Base-by-base conservation (phyloP, 768 basidiomycete genomes). In the Trametes villosa region DNA sequence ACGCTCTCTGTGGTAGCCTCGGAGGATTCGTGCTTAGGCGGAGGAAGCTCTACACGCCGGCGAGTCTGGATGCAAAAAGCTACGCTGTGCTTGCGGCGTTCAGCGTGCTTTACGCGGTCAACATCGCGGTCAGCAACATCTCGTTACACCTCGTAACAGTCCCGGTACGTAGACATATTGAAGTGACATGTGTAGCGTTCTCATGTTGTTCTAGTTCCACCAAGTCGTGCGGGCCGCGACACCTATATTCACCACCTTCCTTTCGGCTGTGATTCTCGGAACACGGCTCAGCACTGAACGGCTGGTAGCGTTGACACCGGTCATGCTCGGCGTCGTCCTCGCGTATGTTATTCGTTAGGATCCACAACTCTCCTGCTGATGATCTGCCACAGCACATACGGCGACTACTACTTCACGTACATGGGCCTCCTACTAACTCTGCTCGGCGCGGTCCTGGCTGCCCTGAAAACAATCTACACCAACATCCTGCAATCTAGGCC, bases 211-310 rank as follows among this genome's bases (percentile, higher is more conserved):
- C 0, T 63, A 97, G 94, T 97, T 99, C 70, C 97, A 98, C 73
- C 96, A 98, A 79, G 94, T 98, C 56, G 88, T 98, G 36, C 90
- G 97, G 29, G 92, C 95, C 5, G 85, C 91, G 20, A 91, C 96
- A 0, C 96, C 97, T 0, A 82, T 98, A 51, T 98, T 98, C 78
- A 96, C 92, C 24, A 88, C 97, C 66, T 52, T 87, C 36, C 82
- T 98, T 54, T 87, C 94, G 0, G 78, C 81, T 53, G 60, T 87
- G n/a, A 71, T 98, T 36, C 83, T 93, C 33, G 81, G 85, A 48
- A 77, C 82, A 9, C 79, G 77, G 8, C 83, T 86, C 65, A 89
- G 82, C 65, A 77, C 74, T 1, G 68, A 79, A 24, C 95, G 92
- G 66, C 68, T 94, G 3, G 68, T 89, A 26, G 84, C 92, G 1